Base-by-base conservation (phyloP, 441 rosid species). In the Corymbia calophylla region DNA sequence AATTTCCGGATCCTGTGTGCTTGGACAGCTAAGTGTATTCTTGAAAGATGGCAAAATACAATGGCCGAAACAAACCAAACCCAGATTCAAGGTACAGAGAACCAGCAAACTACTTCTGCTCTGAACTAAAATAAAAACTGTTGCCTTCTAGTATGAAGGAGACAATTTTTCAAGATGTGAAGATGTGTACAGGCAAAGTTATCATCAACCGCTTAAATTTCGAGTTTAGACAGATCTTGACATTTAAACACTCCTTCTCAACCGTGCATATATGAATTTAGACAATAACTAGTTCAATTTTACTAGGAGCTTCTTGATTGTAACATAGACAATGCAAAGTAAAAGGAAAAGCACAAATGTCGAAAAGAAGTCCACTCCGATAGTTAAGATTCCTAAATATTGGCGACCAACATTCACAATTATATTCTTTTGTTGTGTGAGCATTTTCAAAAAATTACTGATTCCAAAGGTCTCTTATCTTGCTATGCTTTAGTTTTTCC, bases 41-140 rank as follows among this genome's bases (percentile, higher is more conserved):
- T 91, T 90, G 73, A 89, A 88, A 91, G 88, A 92, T 92, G 94
- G 91, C 92, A 91, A 89, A 53, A 81, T 91, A 88, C 90, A 91
- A 88, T 90, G 90, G 62, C 92, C 90, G 53, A 92, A 92, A 87
- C 90, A 77, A 55, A 62, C 90, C 89, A 86, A 89, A 89, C 89
- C 92, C 93, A 93, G 94, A 92, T 95, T 93, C 96, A 94, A 93
- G 92, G 95, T 93, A 93, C 94, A 91, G 53, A 68, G 91, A 91
- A 90, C 93, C 93, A 88, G 86, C 93, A 91, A 88, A 31, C 91
- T 91, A 91, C 94, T 89, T 90, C 90, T 93, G 91, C 95, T 95
- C 94, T 94, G 93, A 92, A 93, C 94, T 94, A 87, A 88, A 87
- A 55, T 92, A 89, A 95, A 93, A 90, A 89, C 94, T 89, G 88